A percentile compares a stretch with the other conserved stretches of the same genome.
These are phyloP conservation scores for Ustilago cynodontis DNA, from an alignment of 1,284 basidiomycete genomes.

Conservation along the genomic window DNA sequence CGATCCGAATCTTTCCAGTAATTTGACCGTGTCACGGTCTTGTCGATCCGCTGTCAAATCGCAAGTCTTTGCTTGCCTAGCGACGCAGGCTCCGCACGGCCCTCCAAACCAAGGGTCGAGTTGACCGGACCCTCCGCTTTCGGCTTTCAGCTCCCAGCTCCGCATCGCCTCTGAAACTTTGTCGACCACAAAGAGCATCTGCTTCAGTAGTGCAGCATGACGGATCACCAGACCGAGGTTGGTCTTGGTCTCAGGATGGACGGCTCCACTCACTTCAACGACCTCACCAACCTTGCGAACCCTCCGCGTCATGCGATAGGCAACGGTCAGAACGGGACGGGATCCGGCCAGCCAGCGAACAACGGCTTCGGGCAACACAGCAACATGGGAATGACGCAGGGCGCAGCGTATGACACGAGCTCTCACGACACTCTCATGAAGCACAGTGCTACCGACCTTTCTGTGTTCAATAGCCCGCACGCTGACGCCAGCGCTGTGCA, in stretches of 20 bases:
- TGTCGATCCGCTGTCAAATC: not conserved
- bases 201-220: constrained; percentile 14
- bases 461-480: constrained; percentile 4
- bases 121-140: no score
- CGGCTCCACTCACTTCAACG: constrained; percentile 27
- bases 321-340: not conserved
- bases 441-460: constrained; percentile 13
- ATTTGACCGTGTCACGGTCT: not conserved
- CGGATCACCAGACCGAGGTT: constrained; percentile 12
- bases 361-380: not conserved
- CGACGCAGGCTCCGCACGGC: not conserved
- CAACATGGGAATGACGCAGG: constrained; percentile 7
- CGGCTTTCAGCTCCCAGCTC: no score
- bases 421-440: constrained; percentile 24
- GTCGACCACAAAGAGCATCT: not conserved
- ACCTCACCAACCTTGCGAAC: constrained; percentile 33
- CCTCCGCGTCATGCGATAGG: constrained; percentile 11
- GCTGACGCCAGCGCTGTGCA: not conserved
- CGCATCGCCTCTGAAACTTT: no score
- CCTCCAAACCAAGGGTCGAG: not conserved
- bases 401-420: constrained; percentile 14
- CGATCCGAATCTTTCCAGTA: not conserved
- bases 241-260: constrained; percentile 39
- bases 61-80: constrained; percentile 3
- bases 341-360: not conserved